Percentiles rank a stretch among this genome's conserved stretches.
Conservation (phyloP, 1,284 basidiomycete species). For the Phlebopus sp. region DNA sequence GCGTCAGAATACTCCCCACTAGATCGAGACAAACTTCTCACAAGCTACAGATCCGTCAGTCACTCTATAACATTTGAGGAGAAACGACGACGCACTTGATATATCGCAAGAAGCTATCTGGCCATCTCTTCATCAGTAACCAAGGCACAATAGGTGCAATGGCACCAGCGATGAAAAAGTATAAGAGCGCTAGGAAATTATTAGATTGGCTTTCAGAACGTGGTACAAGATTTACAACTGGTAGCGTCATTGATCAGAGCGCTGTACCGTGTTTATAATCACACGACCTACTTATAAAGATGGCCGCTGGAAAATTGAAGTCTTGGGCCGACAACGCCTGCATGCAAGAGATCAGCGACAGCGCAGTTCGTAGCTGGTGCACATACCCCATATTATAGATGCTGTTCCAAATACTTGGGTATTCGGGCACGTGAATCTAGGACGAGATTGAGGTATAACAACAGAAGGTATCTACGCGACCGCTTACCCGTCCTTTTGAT, state of each 20-base stretch:
- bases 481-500: constrained; percentile 33
- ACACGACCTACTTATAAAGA: constrained; percentile 28
- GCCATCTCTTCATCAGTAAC: constrained; percentile 41
- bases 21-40: constrained; percentile 9
- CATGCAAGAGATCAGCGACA: neutral
- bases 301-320: constrained; percentile 38
- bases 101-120: constrained; percentile 44
- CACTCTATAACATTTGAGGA: neutral
- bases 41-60: constrained; percentile 18
- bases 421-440: constrained; percentile 36
- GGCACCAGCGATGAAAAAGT: constrained; percentile 49
- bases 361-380: neutral
- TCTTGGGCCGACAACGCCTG: constrained; percentile 40
- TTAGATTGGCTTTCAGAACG: neutral
- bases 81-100: constrained; percentile 37
- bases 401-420: constrained; percentile 39
- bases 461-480: neutral
- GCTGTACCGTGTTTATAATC: neutral
- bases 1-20: neutral
- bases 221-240: constrained; percentile 14
- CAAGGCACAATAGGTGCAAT: constrained; percentile 43
- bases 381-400: constrained; percentile 35
- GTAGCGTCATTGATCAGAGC: constrained; percentile 10
- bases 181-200: constrained; percentile 33
- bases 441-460: neutral